Percentiles rank a stretch among this genome's conserved stretches.
phyloP scores from a whole-genome alignment of 768 basidiomycete species.

The Pluteus cervinus region DNA sequence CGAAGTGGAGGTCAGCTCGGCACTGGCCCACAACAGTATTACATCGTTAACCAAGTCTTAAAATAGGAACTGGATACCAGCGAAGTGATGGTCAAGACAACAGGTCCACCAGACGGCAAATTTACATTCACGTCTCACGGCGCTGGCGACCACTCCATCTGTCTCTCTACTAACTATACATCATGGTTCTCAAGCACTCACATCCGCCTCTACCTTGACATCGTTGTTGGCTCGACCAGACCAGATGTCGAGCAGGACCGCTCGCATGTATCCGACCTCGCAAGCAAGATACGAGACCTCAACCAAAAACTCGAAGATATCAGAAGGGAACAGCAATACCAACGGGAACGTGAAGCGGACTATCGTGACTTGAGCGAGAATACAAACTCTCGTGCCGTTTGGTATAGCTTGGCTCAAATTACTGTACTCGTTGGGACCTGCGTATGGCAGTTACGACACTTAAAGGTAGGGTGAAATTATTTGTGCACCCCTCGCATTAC shows the following conservation, averaged over 20 bases:
- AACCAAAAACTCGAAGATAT: constrained; percentile 93
- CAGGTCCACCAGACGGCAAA: constrained; percentile 84
- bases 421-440: constrained; percentile 78
- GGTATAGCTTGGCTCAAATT: constrained; percentile 91
- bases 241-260: constrained; percentile 85
- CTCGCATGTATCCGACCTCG: constrained; percentile 76
- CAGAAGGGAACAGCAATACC: constrained; percentile 93
- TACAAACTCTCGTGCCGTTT: constrained; percentile 90
- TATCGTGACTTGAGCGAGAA: constrained; percentile 85
- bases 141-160: constrained; percentile 95
- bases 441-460: constrained; percentile 88
- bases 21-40: not conserved
- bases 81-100: constrained; percentile 80
- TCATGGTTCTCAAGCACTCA: constrained; percentile 85
- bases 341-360: constrained; percentile 89
- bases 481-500: not conserved
- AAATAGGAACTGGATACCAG: constrained; percentile 79
- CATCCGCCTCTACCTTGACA: constrained; percentile 91
- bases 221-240: constrained; percentile 85
- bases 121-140: constrained; percentile 99
- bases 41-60: not conserved
- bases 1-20: constrained; percentile 65
- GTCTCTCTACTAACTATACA: constrained; percentile 88
- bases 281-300: constrained; percentile 81
- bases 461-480: constrained; percentile 56